Conservation (phyloP, 495 filamentous ascomycete genomes). For the Cairneyella variabilis region DNA sequence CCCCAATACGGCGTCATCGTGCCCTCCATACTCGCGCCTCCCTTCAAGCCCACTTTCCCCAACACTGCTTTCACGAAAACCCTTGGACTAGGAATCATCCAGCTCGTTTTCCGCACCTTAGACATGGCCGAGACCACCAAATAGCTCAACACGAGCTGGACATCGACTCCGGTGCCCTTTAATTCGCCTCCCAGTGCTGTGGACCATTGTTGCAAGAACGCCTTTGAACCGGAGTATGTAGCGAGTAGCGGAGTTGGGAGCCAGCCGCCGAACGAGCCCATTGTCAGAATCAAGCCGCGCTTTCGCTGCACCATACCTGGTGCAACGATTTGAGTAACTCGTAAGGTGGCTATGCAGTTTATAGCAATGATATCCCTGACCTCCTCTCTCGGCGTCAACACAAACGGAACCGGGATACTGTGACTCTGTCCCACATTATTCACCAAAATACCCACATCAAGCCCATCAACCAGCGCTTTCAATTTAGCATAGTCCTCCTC, state of each 20-base stretch:
- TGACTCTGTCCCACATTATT: conserved; percentile 98
- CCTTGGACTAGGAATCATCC: conserved; percentile 75
- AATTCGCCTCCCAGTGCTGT: conserved; percentile 81
- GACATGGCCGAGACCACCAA: conserved; percentile 94
- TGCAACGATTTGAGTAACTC: conserved; percentile 77
- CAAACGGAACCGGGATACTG: conserved; percentile 85
- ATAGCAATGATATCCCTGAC: conserved; percentile 87
- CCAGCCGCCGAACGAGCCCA: conserved; percentile 92
- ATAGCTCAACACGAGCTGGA: conserved; percentile 84
- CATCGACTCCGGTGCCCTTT: conserved; percentile 70
- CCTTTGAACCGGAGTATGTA: conserved; percentile 96
- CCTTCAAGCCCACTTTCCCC: conserved; percentile 73
- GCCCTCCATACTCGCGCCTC: conserved; percentile 68
- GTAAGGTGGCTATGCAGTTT: conserved; percentile 87
- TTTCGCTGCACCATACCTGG: conserved; percentile 80
- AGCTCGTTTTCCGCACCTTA: conserved; percentile 77
- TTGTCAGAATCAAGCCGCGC: conserved; percentile 88
- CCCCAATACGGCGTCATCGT: conserved; percentile 91
- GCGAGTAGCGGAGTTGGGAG: conserved; percentile 90
- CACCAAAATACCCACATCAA: conserved; percentile 84
- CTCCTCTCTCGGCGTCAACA: conserved; percentile 71
- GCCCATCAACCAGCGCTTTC: conserved; percentile 56
- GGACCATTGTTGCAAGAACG: conserved; percentile 97
- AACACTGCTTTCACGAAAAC: conserved; percentile 76
- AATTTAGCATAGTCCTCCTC: conserved; percentile 75